Percentiles rank a stretch among this genome's conserved stretches.
These are phyloP conservation scores for Myriosclerotinia curreyana DNA, from an alignment of 2,329 filamentous ascomycete genomes.

Conservation along the genomic window DNA sequence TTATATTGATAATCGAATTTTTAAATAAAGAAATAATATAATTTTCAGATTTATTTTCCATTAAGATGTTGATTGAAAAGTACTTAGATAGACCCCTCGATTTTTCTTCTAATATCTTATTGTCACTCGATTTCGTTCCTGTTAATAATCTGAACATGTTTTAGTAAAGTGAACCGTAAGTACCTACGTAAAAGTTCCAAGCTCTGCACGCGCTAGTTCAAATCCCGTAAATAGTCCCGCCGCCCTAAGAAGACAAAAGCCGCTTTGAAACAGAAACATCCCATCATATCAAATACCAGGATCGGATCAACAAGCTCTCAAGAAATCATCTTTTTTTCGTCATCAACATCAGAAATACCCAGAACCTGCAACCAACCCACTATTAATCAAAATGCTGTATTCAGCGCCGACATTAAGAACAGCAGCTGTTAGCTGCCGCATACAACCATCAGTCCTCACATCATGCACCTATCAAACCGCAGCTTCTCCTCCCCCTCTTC, in stretches of 20 bases:
- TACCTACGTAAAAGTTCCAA: background rate
- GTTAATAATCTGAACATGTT: no score
- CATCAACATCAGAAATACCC: constrained; percentile 18
- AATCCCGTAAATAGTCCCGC: background rate
- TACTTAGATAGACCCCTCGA: no score
- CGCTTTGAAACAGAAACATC: background rate
- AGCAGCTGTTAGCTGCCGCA: constrained; percentile 37
- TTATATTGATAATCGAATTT: no score
- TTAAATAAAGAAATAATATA: no score
- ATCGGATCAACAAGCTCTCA: constrained; percentile 11
- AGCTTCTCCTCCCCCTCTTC: constrained; percentile 29
- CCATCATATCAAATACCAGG: constrained; percentile 10
- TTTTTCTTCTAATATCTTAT: no score
- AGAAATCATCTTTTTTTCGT: constrained; percentile 10
- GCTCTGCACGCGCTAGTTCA: background rate
- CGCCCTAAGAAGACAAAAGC: constrained; percentile 9
- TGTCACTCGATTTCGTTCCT: no score
- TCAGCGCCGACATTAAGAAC: constrained; percentile 36
- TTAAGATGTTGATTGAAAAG: no score
- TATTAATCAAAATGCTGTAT: constrained; percentile 33
- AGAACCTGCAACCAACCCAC: background rate
- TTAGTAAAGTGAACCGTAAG: no score
- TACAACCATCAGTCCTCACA: constrained; percentile 35
- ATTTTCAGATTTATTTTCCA: no score
- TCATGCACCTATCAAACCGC: constrained; percentile 32